A percentile compares a stretch with the other conserved stretches of the same genome.
phyloP scores from a whole-genome alignment of 1,284 basidiomycete species.

The Bjerkandera adusta region DNA sequence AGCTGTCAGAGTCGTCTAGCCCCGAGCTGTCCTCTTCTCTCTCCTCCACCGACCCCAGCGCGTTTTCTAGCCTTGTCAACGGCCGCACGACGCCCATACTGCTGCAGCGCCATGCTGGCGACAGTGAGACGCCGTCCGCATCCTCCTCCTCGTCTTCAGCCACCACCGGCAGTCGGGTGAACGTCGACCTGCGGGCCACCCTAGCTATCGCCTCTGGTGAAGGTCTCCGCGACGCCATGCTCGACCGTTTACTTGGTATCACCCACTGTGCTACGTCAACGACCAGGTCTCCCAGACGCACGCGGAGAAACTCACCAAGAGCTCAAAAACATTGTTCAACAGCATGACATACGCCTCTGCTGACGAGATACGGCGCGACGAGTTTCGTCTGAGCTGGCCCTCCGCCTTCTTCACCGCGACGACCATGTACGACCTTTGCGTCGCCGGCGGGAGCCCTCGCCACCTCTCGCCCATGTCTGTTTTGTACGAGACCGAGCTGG shows the following conservation, averaged over 20 bases:
- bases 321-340: conserved; percentile 8
- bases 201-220: neutral
- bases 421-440: conserved; percentile 12
- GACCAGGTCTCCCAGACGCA: neutral
- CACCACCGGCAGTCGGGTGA: neutral
- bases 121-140: too few species aligned
- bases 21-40: too few species aligned
- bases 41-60: too few species aligned
- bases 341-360: conserved; percentile 6
- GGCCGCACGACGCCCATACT: too few species aligned
- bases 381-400: neutral
- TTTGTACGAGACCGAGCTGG: conserved; percentile 9
- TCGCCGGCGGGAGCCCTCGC: conserved; percentile 5
- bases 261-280: conserved; percentile 4
- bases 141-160: neutral
- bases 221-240: neutral
- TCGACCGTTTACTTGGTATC: neutral
- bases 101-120: too few species aligned
- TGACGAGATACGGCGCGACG: neutral
- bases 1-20: too few species aligned
- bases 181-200: neutral
- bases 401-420: conserved; percentile 12
- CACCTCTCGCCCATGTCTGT: conserved; percentile 8
- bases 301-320: conserved; percentile 5
- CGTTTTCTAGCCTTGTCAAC: too few species aligned